These are phyloP conservation scores for Kockovaella imperatae DNA, from an alignment of 768 basidiomycete genomes.

Conservation along the genomic window DNA sequence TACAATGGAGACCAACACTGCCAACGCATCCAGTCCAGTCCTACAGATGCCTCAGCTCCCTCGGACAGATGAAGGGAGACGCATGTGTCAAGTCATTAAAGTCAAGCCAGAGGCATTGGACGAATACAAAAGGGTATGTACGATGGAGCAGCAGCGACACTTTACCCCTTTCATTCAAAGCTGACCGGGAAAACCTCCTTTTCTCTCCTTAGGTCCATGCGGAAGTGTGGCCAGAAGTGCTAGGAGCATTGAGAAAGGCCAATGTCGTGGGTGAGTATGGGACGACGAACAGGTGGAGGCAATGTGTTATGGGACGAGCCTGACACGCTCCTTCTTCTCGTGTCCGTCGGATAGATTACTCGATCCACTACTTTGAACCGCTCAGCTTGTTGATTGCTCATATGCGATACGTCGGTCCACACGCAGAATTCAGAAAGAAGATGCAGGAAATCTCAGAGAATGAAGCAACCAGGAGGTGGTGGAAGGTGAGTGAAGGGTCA, in stretches of 20 bases:
- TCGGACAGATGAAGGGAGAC: constrained; percentile 43
- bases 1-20: not conserved
- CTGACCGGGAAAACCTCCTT: not conserved
- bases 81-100: constrained; percentile 67
- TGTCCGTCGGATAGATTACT: constrained; percentile 69
- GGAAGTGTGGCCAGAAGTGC: constrained; percentile 62
- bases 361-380: constrained; percentile 60
- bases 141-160: not conserved
- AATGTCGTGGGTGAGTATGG: constrained; percentile 50
- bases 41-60: constrained; percentile 33
- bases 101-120: constrained; percentile 47
- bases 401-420: constrained; percentile 61
- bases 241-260: constrained; percentile 56
- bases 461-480: constrained; percentile 66
- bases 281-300: not conserved
- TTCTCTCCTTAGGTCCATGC: constrained; percentile 47
- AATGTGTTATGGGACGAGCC: not conserved
- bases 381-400: constrained; percentile 61
- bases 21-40: constrained; percentile 1
- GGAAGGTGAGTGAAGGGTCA: constrained; percentile 55
- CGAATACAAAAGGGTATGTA: constrained; percentile 45
- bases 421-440: constrained; percentile 55
- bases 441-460: constrained; percentile 61
- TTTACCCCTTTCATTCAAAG: not conserved
- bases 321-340: not conserved